These are phyloP conservation scores for Aulographum hederae DNA, from an alignment of 2,329 filamentous ascomycete species.

Conservation along the genomic window DNA sequence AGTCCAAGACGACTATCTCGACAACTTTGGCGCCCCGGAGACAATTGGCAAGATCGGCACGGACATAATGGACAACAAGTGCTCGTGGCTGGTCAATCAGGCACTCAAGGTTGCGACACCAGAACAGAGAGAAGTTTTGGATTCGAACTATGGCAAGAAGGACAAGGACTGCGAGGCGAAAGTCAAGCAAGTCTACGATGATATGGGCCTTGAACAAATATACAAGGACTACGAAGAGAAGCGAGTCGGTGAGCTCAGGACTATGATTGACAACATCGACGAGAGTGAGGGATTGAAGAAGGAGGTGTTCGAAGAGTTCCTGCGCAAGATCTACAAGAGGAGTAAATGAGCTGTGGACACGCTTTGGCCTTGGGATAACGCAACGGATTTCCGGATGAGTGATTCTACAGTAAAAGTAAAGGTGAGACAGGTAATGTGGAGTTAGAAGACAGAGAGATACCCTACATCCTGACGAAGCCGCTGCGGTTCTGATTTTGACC, in stretches of 20 bases:
- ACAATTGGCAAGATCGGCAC: constrained; percentile 97
- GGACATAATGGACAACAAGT: constrained; percentile 99
- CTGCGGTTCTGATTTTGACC: no score
- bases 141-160: constrained; percentile 89
- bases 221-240: constrained; percentile 87
- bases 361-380: no score
- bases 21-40: constrained; percentile 86
- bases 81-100: constrained; percentile 95
- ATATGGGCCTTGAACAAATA: constrained; percentile 64
- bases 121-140: constrained; percentile 73
- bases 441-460: no score
- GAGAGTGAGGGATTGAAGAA: constrained; percentile 82
- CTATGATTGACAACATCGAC: constrained; percentile 62
- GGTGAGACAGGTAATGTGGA: no score
- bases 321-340: constrained; percentile 95
- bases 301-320: constrained; percentile 72
- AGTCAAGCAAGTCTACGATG: constrained; percentile 77
- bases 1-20: constrained; percentile 95
- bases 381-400: no score
- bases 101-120: constrained; percentile 63
- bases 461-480: no score
- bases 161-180: constrained; percentile 63
- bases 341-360: no score
- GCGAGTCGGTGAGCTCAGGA: constrained; percentile 57
- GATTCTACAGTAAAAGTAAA: no score